phyloP scores from a whole-genome alignment of 495 filamentous ascomycete genomes.

The Haplographium delicatum region DNA sequence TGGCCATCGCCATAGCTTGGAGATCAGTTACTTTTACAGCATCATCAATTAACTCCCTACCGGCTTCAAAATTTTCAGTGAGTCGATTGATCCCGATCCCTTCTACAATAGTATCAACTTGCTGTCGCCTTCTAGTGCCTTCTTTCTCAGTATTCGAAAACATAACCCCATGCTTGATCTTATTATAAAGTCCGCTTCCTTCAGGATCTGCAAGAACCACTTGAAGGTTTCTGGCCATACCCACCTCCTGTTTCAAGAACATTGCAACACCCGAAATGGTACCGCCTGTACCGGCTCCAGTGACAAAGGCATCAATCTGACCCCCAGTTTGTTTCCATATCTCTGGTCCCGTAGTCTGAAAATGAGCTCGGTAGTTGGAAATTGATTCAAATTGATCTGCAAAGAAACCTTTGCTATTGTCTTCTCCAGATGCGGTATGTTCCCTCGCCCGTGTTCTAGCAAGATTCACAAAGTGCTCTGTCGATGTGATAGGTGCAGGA shows the following conservation, averaged over 20 bases:
- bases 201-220: slow-evolving; percentile 91
- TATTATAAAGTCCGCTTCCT: slow-evolving; percentile 89
- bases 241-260: slow-evolving; percentile 67
- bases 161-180: slow-evolving; percentile 90
- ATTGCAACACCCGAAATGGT: slow-evolving; percentile 84
- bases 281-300: slow-evolving; percentile 93
- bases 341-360: slow-evolving; percentile 79
- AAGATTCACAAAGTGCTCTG: slow-evolving; percentile 89
- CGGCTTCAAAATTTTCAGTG: slow-evolving; percentile 86
- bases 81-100: slow-evolving; percentile 92
- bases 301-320: slow-evolving; percentile 78
- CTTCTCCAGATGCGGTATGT: slow-evolving; percentile 48
- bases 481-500: slow-evolving; percentile 86
- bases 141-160: slow-evolving; percentile 83
- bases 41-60: slow-evolving; percentile 78
- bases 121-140: slow-evolving; percentile 78
- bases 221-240: slow-evolving; percentile 36
- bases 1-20: slow-evolving; percentile 87
- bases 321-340: slow-evolving; percentile 76
- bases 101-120: slow-evolving; percentile 95
- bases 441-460: slow-evolving; percentile 70
- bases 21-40: slow-evolving; percentile 87
- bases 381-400: slow-evolving; percentile 93
- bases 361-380: slow-evolving; percentile 83
- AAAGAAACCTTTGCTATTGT: slow-evolving; percentile 68